Evolutionary conservation across 2,329 filamentous ascomycete species (phyloP).

Genomic region (Pseudogymnoascus sp.): DNA sequence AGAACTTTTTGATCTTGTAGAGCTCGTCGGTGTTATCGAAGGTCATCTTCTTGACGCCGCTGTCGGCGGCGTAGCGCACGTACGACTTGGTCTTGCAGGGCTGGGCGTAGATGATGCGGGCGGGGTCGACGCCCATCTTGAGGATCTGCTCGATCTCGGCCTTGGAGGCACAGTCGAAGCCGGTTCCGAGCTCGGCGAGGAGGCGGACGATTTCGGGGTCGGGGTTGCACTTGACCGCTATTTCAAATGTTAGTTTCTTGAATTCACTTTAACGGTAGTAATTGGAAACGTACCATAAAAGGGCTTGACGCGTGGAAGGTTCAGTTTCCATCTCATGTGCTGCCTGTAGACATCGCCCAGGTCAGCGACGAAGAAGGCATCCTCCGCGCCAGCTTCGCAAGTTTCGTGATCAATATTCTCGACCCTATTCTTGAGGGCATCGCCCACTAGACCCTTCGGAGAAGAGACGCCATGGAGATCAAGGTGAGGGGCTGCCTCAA

Average conservation of each 20-base stretch:
- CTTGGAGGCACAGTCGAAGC: constrained; percentile 98
- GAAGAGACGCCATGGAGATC: constrained; percentile 23
- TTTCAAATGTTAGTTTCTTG: constrained; percentile 11
- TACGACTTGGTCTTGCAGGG: constrained; percentile 99
- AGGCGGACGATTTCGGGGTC: constrained; percentile 83
- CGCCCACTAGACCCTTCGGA: constrained; percentile 75
- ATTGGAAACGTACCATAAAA: constrained; percentile 68
- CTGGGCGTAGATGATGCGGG: constrained; percentile 96
- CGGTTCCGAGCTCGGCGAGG: constrained; percentile 78
- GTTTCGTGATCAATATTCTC: constrained; percentile 75
- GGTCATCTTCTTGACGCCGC: constrained; percentile 94
- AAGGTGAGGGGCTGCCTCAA: constrained; percentile 21
- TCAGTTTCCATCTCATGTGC: constrained; percentile 95
- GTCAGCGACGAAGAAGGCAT: constrained; percentile 97
- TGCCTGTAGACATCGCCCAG: constrained; percentile 98
- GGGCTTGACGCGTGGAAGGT: constrained; percentile 83
- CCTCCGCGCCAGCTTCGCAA: constrained; percentile 88
- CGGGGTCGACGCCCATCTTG: constrained; percentile 69
- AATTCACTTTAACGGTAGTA: constrained; percentile 10
- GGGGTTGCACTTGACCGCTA: constrained; percentile 98
- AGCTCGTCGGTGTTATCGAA: constrained; percentile 98
- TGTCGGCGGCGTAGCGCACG: constrained; percentile 75
- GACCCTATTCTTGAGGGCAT: constrained; percentile 79
- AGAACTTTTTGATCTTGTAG: constrained; percentile 92
- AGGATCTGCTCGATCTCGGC: constrained; percentile 90